Conservation (phyloP, 345 rosid genomes). For the Erodium maritimum region DNA sequence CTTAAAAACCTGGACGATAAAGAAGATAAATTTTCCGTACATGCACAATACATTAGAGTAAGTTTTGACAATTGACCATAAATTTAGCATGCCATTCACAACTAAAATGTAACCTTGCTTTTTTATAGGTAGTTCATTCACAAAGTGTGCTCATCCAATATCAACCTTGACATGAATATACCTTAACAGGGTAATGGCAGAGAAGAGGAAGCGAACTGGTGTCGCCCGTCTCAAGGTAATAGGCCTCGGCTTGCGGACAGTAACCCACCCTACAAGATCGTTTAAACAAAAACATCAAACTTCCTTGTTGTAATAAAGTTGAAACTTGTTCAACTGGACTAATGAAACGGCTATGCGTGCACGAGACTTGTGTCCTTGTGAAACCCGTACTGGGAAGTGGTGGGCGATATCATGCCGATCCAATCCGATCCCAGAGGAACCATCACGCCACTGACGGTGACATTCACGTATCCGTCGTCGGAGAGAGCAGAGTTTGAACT, state of each 20-base stretch:
- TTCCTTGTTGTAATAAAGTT: too few species aligned
- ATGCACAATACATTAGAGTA: too few species aligned
- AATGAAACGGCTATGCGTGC: background rate
- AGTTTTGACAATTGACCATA: too few species aligned
- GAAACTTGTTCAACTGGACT: background rate
- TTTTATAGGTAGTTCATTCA: background rate
- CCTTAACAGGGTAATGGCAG: slow-evolving; percentile 74
- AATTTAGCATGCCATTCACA: too few species aligned
- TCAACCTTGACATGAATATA: slow-evolving; percentile 7
- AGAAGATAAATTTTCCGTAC: too few species aligned
- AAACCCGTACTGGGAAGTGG: slow-evolving; percentile 29
- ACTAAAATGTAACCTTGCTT: too few species aligned
- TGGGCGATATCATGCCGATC: slow-evolving; percentile 71
- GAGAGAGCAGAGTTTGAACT: slow-evolving; percentile 10
- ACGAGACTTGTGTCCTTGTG: background rate
- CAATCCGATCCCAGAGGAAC: slow-evolving; percentile 30
- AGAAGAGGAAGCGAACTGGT: slow-evolving; percentile 43
- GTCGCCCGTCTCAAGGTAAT: slow-evolving; percentile 49
- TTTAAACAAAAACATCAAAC: background rate
- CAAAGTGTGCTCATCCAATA: background rate
- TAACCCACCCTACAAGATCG: background rate
- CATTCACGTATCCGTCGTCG: slow-evolving; percentile 28
- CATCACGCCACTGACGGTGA: slow-evolving; percentile 37
- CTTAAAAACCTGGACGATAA: too few species aligned
- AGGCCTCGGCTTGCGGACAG: slow-evolving; percentile 4